These are phyloP conservation scores for Prunus padus DNA, from an alignment of 306 rosid genomes.

Conservation along the genomic window DNA sequence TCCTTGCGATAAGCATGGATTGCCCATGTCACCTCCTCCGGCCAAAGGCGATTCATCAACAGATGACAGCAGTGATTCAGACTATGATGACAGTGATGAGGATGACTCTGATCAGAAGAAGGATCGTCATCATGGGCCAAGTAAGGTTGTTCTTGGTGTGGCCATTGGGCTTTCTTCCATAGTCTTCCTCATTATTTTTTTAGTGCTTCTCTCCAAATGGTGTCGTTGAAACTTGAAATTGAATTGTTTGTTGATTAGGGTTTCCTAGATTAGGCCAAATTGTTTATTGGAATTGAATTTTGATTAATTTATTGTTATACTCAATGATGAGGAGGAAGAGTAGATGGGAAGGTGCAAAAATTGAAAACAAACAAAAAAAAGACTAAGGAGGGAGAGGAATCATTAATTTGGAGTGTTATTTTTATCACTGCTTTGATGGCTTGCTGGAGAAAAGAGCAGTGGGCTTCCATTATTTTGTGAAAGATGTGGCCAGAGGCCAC, in stretches of 20 bases:
- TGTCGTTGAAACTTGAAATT: conserved; percentile 47
- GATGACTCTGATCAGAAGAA: conserved; percentile 30
- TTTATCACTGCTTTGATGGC: conserved; percentile 31
- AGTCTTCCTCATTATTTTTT: conserved; percentile 72
- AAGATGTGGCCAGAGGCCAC: conserved; percentile 9
- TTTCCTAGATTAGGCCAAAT: conserved; percentile 35
- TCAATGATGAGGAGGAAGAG: conserved; percentile 23
- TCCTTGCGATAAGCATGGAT: conserved; percentile 79
- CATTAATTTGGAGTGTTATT: conserved; percentile 32
- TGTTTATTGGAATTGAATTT: conserved; percentile 27
- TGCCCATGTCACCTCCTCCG: conserved; percentile 78
- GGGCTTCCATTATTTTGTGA: conserved; percentile 21
- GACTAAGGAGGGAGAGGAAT: conserved; percentile 15
- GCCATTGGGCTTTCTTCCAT: conserved; percentile 83
- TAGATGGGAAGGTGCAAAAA: conserved; percentile 14
- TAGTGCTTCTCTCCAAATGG: conserved; percentile 65
- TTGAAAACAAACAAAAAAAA: background rate
- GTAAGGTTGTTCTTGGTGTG: conserved; percentile 83
- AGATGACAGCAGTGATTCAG: conserved; percentile 59
- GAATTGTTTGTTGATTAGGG: conserved; percentile 1
- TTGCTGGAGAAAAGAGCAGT: conserved; percentile 32
- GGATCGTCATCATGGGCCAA: conserved; percentile 67
- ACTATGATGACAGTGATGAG: conserved; percentile 46
- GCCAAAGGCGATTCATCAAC: conserved; percentile 51
- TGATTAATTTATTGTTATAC: conserved; percentile 36